Base-by-base conservation (phyloP, 2,329 filamentous ascomycete genomes). In the Blastomyces gilchristii region DNA sequence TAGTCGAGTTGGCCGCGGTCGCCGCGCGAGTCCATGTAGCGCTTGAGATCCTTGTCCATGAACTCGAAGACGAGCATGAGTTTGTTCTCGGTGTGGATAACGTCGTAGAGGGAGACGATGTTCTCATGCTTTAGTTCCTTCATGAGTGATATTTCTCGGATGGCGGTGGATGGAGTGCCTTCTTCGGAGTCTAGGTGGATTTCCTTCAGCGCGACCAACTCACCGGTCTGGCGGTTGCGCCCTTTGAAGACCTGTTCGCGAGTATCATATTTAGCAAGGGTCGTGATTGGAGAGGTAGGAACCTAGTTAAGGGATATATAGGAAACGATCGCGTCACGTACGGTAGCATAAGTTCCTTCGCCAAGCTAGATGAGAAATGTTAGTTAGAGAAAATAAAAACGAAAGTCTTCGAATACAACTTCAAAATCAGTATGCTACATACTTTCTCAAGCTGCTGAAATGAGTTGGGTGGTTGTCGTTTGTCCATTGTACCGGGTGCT, bases 111-210 rank as follows among this genome's bases (percentile, higher is more conserved):
- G 64, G 88, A 90, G 70, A 99, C 92, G 68, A 99, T 97, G 74
- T 97, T 97, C 75, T 97, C 92, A 77, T 99, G 94, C 78, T 97
- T 97, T 68, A 99, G 84, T 78, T 99, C 94, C 79, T 99, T 99
- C 94, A 99, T 97, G 63, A 99, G 83, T 1, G 92, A 97, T 71
- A 99, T 99, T 77, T 99, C 94, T 72, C 94, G 90, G 75, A 99
- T 99, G 57, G 94, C 94, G 0, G 94, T 99, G 60, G 90, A 95
- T 3, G 94, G 94, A 0, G 94, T 99, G 70, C 94, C 94, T 80
- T 99, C 94, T 80, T 99, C 94, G 59, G 90, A 96, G 77, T 99
- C 94, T 66, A 99, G 89, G 75, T 99, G 94, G 70, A 99, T 99
- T 78, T 99, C 94, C 77, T 99, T 99, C 67, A 99, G 83, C 6